Evolutionary conservation across 441 rosid species (phyloP), one percentile per base, ranked within the genome.

Genomic region (Populus hybrid): DNA sequence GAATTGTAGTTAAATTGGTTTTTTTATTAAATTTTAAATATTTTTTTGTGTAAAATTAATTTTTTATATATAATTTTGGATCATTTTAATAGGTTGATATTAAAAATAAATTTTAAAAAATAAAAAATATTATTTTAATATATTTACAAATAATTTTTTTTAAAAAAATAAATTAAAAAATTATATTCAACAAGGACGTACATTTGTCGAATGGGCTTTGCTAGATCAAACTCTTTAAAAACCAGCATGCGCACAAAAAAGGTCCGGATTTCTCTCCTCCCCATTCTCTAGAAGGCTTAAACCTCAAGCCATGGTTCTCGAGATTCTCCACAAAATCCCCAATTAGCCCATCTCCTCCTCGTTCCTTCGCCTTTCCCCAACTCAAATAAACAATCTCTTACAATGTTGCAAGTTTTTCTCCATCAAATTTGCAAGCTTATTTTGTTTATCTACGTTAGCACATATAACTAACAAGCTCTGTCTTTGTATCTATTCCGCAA

Each of bases 1-100:
- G n/a, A n/a, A n/a, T n/a, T 14, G 11, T 0, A 0, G 0, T 0
- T 38, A 1, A 38, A 8, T 38, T 1, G 1, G 0, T 38, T 38
- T 38, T 38, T 38, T n/a, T n/a, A 38, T 38, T 38, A 38, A 38
- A 38, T 38, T 36, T 6, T 38, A 7, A 0, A 0, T 7, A n/a
- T 36, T 36, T 36, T 36, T 36, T 36, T n/a, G 10, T 36, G 7
- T 36, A 1, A 36, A 36, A 36, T 36, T 36, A 36, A 7, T 36
- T 7, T 36, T 36, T 36, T 0, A 2, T 8, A 0, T 38, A n/a
- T n/a, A n/a, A n/a, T 38, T 38, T 38, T 38, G 0, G 1, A 38
- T 38, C 0, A 38, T 38, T 38, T 38, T 38, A 0, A 38, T 38
- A 3, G 2, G 42, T 2, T 38, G 0, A 38, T 9, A 9, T 2